A percentile compares a stretch with the other conserved stretches of the same genome.
phyloP scores from a whole-genome alignment of 495 filamentous ascomycete species.

The Hyaloscypha bicolor region DNA sequence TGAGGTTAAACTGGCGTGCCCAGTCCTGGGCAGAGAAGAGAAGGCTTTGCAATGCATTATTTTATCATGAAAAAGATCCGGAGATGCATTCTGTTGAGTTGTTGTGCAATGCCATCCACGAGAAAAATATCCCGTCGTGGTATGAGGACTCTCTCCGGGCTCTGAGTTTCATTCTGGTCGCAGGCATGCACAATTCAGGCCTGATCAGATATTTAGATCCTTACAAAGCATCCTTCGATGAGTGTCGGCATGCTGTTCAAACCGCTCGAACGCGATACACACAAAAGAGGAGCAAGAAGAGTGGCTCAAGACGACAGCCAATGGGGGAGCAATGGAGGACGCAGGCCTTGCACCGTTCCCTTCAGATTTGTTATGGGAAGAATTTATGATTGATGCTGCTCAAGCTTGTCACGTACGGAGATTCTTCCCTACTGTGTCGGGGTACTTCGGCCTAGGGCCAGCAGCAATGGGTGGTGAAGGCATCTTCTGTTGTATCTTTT shows the following conservation, averaged over 20 bases:
- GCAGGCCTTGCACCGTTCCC: not conserved
- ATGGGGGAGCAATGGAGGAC: not conserved
- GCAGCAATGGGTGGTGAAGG: not conserved
- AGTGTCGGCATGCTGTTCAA: not conserved
- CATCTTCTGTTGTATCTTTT: not conserved
- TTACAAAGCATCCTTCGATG: not conserved
- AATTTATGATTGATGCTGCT: slow-evolving; percentile 1
- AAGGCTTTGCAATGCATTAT: slow-evolving; percentile 1
- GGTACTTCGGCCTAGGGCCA: slow-evolving; percentile 9
- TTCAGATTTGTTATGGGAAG: not conserved
- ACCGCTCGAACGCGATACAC: not conserved
- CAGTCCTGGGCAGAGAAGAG: slow-evolving; percentile 3
- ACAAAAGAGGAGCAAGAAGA: not conserved
- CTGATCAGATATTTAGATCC: not conserved
- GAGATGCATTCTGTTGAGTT: not conserved
- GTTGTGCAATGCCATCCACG: not conserved
- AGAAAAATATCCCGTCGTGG: not conserved
- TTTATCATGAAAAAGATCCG: slow-evolving; percentile 1
- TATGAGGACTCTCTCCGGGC: slow-evolving; percentile 1
- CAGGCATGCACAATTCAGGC: not conserved
- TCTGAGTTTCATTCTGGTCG: slow-evolving; percentile 4
- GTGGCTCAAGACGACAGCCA: not conserved
- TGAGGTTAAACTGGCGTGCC: not conserved
- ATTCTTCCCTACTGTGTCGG: not conserved
- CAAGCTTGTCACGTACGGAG: slow-evolving; percentile 4